Percentiles rank a stretch among this genome's conserved stretches.
phyloP scores from a whole-genome alignment of 1,284 basidiomycete genomes.

The Sporisorium iseilematis-ciliati region DNA sequence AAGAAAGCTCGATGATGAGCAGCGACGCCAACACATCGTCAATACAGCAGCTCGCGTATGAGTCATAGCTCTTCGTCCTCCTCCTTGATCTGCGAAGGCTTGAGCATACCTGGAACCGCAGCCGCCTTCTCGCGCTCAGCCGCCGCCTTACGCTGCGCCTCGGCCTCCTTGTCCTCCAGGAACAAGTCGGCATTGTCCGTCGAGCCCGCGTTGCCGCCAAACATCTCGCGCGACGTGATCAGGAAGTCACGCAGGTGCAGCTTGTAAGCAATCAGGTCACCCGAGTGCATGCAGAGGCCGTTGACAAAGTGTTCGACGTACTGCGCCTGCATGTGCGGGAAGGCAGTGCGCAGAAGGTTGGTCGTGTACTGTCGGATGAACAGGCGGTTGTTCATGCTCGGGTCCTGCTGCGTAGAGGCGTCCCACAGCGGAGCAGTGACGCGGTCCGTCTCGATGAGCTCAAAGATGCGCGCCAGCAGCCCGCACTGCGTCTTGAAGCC shows the following conservation, averaged over 20 bases:
- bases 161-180: constrained; percentile 94
- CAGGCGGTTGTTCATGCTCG: constrained; percentile 81
- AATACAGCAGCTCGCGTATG: constrained; percentile 58
- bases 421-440: constrained; percentile 90
- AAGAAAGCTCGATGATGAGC: not conserved
- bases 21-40: not conserved
- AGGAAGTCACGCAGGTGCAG: constrained; percentile 83
- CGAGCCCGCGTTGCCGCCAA: constrained; percentile 71
- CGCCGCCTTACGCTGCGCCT: constrained; percentile 77
- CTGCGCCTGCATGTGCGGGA: constrained; percentile 69
- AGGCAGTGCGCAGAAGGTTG: constrained; percentile 74
- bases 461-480: constrained; percentile 87
- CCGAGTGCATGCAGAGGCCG: constrained; percentile 85
- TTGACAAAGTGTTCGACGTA: constrained; percentile 73
- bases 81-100: constrained; percentile 75
- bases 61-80: constrained; percentile 67
- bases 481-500: constrained; percentile 72
- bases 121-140: constrained; percentile 89
- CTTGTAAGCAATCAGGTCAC: constrained; percentile 83
- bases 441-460: constrained; percentile 85
- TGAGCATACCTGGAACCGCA: constrained; percentile 97
- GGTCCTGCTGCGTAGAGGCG: constrained; percentile 78
- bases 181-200: constrained; percentile 85
- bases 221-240: constrained; percentile 74
- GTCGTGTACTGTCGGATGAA: constrained; percentile 91